Base-by-base conservation (phyloP, 1,284 basidiomycete species). In the Wallemia hederae region DNA sequence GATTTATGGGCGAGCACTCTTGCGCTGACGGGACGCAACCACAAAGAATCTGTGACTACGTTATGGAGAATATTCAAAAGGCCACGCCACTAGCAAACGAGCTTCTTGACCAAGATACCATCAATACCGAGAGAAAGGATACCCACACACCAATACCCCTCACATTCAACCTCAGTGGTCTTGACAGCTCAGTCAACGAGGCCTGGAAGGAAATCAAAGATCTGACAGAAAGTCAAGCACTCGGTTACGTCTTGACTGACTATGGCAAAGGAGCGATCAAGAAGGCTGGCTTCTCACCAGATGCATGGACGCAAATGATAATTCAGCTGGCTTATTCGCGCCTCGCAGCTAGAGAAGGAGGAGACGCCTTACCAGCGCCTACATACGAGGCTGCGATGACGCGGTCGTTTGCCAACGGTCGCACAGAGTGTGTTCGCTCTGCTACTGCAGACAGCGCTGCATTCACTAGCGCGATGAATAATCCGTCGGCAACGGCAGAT, bases 211-310 rank as follows among this genome's bases (percentile, higher is more conserved):
- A 77, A 17, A 80, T 83, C 29, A 66, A 72, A 7, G 75, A 76
- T 59, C 79, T 89, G 60, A 76, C 81, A 60, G 74, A 77, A 34
- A 75, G 77, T 25, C 87, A 90, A 67, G 75, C 76, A 59, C 73
- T 92, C 63, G 71, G 74, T 27, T 80, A 82, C 68, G 69, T 79
- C 63, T 74, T 78, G 61, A 89, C 85, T 15, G 69, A 74, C 1
- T 92, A 91, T 66, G 89, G 89, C 24, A 91, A 91, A 72, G 77
- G 77, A 31, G 79, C 79, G n/a, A 84, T 92, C 73, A 92, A 92
- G 75, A 72, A 75, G 60, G 86, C 84, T 67, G 81, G 83, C 58
- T 79, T 84, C 25, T 83, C 83, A 24, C 88, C 88, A 1, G 89
- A 92, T 68, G 83, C 83, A n/a, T 92, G 87, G 86, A 80, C 83